Percentiles rank a stretch among this genome's conserved stretches.
Conservation (phyloP, 163 green algal species). For the Coccomyxa subellipsoidea region DNA sequence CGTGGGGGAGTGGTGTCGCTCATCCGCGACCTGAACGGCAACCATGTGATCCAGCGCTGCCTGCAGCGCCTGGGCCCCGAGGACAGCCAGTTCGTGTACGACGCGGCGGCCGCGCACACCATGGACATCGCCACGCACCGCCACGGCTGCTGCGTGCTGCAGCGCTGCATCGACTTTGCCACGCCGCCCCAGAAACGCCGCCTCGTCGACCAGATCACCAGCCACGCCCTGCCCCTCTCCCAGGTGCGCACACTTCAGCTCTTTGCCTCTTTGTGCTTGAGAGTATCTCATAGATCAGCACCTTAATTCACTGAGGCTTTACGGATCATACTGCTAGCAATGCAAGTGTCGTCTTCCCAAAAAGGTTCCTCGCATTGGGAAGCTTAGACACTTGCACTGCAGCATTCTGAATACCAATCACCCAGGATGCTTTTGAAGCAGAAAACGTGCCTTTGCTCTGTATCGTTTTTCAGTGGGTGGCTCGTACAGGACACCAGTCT, state of each 20-base stretch:
- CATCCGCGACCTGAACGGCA: slow-evolving; percentile 84
- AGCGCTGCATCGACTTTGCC: slow-evolving; percentile 98
- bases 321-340: too few species aligned
- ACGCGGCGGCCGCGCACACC: slow-evolving; percentile 81
- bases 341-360: too few species aligned
- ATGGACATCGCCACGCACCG: slow-evolving; percentile 94
- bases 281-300: too few species aligned
- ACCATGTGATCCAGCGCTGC: slow-evolving; percentile 98
- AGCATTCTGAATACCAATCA: too few species aligned
- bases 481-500: too few species aligned
- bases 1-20: slow-evolving; percentile 84
- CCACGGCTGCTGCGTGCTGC: slow-evolving; percentile 98
- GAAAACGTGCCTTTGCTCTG: too few species aligned
- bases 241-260: slow-evolving; percentile 48
- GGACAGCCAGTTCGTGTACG: slow-evolving; percentile 94
- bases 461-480: too few species aligned
- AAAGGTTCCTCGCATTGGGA: too few species aligned
- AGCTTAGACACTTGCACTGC: too few species aligned
- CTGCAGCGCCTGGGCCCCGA: slow-evolving; percentile 82
- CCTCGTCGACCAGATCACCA: slow-evolving; percentile 82
- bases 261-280: background rate
- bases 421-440: too few species aligned
- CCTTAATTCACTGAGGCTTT: too few species aligned
- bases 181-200: slow-evolving; percentile 69
- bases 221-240: slow-evolving; percentile 79